Percentiles rank a stretch among this genome's conserved stretches.
Conservation (phyloP, 73 alveolate species). For the Tetrahymena malaccensis region DNA sequence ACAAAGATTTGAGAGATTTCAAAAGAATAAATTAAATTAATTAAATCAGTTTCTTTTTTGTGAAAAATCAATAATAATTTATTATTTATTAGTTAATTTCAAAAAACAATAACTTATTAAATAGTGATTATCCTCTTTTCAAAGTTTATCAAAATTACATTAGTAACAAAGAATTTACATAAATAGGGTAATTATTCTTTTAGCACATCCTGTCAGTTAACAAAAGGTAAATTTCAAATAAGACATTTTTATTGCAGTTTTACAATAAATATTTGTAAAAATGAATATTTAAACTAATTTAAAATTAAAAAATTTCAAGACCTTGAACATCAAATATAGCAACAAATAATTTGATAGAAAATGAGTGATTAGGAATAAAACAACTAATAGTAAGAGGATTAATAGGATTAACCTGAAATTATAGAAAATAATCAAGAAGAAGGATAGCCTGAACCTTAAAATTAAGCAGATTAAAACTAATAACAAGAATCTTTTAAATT, state of each 20-base stretch:
- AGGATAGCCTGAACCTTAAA: background rate
- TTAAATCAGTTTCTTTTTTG: background rate
- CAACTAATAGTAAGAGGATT: background rate
- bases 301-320: no score
- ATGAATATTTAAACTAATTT: background rate
- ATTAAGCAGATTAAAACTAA: background rate
- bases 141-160: background rate
- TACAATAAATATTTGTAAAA: no score
- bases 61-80: background rate
- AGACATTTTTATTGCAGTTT: background rate
- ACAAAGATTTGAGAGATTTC: background rate
- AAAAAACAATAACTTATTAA: background rate
- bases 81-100: background rate
- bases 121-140: background rate
- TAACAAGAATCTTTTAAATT: background rate
- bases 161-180: background rate
- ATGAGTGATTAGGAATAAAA: background rate
- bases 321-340: background rate
- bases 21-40: background rate
- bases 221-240: background rate
- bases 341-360: background rate
- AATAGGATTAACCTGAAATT: background rate
- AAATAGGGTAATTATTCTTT: background rate
- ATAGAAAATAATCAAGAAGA: background rate
- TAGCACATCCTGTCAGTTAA: background rate